Base-by-base conservation (phyloP, 2,329 filamentous ascomycete species). In the Colletotrichum musicola region DNA sequence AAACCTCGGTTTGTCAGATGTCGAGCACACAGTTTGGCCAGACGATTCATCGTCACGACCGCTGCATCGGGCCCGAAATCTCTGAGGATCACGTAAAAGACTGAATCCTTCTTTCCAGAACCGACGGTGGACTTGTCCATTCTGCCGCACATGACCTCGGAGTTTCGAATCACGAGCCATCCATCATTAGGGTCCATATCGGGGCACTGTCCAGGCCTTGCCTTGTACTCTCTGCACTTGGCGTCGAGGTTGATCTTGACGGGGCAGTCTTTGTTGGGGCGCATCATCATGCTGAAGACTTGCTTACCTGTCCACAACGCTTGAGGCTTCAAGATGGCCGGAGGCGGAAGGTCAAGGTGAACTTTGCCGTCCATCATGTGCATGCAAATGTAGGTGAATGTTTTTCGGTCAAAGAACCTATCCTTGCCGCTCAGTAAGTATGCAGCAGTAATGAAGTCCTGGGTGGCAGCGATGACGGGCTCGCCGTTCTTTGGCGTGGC, bases 111-210 rank as follows among this genome's bases (percentile, higher is more conserved):
- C 84, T 98, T 98, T 74, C 96, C 96, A 6, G 93, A 90, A 73
- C 96, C 96, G n/a, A 99, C 93, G 0, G 95, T 98, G 1, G 93
- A 93, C 81, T 99, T 99, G 83, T 99, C 96, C 94, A 98, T 98
- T 68, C 92, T 89, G 70, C 96, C 96, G 76, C 95, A 98, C 93
- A 99, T 97, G 70, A 98, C 90, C 78, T 98, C 95, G 0, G 95
- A 98, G 77, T 99, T 98, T 65, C 95, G 92, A 71, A 99, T 92
- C 14, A 97, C 94, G 10, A 99, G 85, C 88, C 93, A 98, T 7
- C 92, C 90, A 78, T 99, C 96, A 72, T 96, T 93, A 16, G 92
- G 89, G 75, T 95, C 93, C 82, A 97, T 90, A 71, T 93, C 90
- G 1, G 90, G 89, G 51, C 80, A 81, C 69, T 82, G 82, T 1